A percentile compares a stretch with the other conserved stretches of the same genome.
Evolutionary conservation across 148 eudicot species (phyloP).

Genomic region (Camellia japonica): DNA sequence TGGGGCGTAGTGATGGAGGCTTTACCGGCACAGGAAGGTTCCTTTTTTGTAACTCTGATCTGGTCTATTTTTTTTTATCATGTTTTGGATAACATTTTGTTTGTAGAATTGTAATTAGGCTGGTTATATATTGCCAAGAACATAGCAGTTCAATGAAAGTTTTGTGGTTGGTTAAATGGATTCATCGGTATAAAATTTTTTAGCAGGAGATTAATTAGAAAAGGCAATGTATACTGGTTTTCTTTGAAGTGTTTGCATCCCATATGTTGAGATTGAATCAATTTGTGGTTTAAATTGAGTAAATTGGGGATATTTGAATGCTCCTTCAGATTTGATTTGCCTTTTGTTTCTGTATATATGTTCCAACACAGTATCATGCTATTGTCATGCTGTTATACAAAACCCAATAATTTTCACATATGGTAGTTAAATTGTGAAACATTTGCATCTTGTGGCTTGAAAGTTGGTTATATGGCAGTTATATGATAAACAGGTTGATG

Average conservation of each 20-base stretch:
- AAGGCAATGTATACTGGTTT: background rate
- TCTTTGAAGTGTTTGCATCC: background rate
- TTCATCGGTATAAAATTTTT: background rate
- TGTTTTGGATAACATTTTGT: background rate
- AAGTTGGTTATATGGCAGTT: background rate
- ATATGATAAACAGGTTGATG: background rate
- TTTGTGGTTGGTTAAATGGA: conserved; percentile 8
- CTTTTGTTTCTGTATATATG: background rate
- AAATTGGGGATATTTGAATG: background rate
- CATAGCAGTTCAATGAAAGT: background rate
- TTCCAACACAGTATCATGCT: background rate
- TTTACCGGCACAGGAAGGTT: background rate
- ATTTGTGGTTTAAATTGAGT: background rate
- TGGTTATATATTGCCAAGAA: background rate
- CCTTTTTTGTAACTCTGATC: background rate
- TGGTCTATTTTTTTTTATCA: too few relatives aligned
- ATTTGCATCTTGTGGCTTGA: background rate
- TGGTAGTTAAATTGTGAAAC: background rate
- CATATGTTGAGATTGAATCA: background rate
- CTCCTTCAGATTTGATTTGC: too few relatives aligned
- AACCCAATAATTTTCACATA: background rate
- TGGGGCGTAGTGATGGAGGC: background rate
- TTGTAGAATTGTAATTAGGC: background rate
- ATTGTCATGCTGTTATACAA: background rate
- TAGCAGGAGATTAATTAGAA: background rate